Evolutionary conservation across 805 yeast genomes (phyloP).

Genomic region (Saccharomycopsis sp.): DNA sequence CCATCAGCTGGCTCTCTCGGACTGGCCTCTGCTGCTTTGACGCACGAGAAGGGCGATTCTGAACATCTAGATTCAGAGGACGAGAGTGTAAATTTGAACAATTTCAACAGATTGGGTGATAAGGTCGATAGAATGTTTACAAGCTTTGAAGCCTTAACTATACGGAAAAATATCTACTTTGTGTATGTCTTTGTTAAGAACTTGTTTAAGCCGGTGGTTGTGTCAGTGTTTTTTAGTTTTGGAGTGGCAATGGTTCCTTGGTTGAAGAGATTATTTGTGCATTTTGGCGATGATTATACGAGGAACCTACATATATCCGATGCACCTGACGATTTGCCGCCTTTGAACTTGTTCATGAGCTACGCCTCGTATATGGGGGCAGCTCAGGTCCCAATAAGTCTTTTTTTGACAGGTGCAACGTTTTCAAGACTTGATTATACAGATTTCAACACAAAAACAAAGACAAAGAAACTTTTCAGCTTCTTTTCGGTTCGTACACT

Average conservation of each 20-base stretch:
- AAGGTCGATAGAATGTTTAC: conserved; percentile 25
- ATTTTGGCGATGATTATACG: conserved; percentile 24
- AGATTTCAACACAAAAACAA: background rate
- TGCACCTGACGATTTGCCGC: conserved; percentile 85
- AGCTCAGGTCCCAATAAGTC: conserved; percentile 84
- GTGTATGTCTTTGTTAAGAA: conserved; percentile 36
- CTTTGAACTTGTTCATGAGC: conserved; percentile 79
- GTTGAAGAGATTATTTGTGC: conserved; percentile 62
- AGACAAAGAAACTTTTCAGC: background rate
- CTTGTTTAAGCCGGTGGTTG: conserved; percentile 62
- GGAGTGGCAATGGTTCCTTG: conserved; percentile 80
- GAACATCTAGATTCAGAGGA: conserved; percentile 27
- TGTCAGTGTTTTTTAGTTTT: conserved; percentile 57
- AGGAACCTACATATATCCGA: conserved; percentile 38
- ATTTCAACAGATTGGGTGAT: background rate
- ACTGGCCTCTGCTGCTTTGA: too few species aligned
- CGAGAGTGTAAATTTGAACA: conserved; percentile 24
- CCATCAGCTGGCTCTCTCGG: background rate
- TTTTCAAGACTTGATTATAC: conserved; percentile 56
- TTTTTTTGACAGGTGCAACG: conserved; percentile 78
- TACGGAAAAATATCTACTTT: conserved; percentile 19
- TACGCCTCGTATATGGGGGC: conserved; percentile 70
- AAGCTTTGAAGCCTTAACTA: conserved; percentile 22
- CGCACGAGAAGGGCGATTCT: conserved; percentile 30
- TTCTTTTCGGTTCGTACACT: background rate